Conservation (phyloP, 768 basidiomycete species). For the Gymnopilus dilepis region DNA sequence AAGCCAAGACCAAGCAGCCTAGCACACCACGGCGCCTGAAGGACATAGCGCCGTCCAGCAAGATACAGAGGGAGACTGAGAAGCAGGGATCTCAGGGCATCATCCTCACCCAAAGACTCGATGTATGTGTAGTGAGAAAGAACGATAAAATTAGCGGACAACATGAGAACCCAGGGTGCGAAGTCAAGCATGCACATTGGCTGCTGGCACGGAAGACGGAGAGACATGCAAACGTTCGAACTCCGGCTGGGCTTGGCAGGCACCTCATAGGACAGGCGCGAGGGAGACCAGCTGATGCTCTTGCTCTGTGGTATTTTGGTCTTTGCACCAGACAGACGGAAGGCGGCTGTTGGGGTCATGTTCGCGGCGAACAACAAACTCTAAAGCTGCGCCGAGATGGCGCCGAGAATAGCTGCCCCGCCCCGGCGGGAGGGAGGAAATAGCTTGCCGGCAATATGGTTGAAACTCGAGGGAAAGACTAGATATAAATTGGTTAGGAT, state of each 20-base stretch:
- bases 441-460: too few relatives aligned
- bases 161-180: conserved; percentile 5
- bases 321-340: too few relatives aligned
- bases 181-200: not conserved
- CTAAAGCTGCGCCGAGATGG: conserved; percentile 2
- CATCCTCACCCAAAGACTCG: too few relatives aligned
- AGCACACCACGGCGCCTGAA: conserved; percentile 11
- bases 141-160: not conserved
- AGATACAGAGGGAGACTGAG: not conserved
- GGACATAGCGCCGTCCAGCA: not conserved
- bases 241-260: conserved; percentile 3
- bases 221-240: conserved; percentile 3
- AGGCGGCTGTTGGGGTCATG: not conserved
- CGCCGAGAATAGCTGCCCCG: conserved; percentile 6
- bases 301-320: not conserved
- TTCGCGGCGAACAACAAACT: not conserved
- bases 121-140: not conserved
- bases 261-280: not conserved
- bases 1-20: conserved; percentile 10
- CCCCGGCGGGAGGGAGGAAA: too few relatives aligned
- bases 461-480: too few relatives aligned
- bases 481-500: too few relatives aligned
- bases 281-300: not conserved
- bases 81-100: not conserved
- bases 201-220: not conserved